A percentile compares a stretch with the other conserved stretches of the same genome.
These are phyloP conservation scores for Chlorella sorokiniana DNA, from an alignment of 139 green algal species.

Conservation along the genomic window DNA sequence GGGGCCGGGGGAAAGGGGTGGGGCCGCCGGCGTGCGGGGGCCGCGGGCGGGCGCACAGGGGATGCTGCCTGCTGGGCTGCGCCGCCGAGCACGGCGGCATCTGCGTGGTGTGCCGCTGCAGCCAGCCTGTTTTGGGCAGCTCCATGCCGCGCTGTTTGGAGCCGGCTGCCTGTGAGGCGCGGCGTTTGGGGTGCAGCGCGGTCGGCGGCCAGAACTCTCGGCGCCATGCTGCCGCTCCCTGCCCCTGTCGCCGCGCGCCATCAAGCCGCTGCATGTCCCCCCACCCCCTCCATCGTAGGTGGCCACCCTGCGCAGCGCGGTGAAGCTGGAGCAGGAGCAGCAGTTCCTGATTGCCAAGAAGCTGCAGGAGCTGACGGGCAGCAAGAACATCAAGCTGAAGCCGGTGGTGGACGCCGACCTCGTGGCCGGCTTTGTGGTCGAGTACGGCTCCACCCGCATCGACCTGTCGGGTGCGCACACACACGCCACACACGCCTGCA, in stretches of 20 bases:
- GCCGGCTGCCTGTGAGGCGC: too few relatives aligned
- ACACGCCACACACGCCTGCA: too few relatives aligned
- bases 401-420: constrained; percentile 91
- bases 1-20: too few relatives aligned
- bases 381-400: constrained; percentile 99
- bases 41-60: neutral
- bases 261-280: too few relatives aligned
- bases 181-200: too few relatives aligned
- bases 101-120: too few relatives aligned
- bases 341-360: constrained; percentile 99
- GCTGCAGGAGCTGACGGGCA: constrained; percentile 96
- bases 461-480: constrained; percentile 80
- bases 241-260: too few relatives aligned
- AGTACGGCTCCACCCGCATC: constrained; percentile 94
- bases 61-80: too few relatives aligned
- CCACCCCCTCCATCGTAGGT: constrained; percentile 64
- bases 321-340: constrained; percentile 98
- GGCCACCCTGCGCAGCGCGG: constrained; percentile 88
- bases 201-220: neutral
- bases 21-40: neutral
- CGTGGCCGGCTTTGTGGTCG: constrained; percentile 96
- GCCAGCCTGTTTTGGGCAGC: too few relatives aligned
- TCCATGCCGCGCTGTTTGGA: too few relatives aligned
- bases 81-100: too few relatives aligned
- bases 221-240: neutral